phyloP scores from a whole-genome alignment of 805 yeast genomes.

The Kodamaea nitidulidarum region DNA sequence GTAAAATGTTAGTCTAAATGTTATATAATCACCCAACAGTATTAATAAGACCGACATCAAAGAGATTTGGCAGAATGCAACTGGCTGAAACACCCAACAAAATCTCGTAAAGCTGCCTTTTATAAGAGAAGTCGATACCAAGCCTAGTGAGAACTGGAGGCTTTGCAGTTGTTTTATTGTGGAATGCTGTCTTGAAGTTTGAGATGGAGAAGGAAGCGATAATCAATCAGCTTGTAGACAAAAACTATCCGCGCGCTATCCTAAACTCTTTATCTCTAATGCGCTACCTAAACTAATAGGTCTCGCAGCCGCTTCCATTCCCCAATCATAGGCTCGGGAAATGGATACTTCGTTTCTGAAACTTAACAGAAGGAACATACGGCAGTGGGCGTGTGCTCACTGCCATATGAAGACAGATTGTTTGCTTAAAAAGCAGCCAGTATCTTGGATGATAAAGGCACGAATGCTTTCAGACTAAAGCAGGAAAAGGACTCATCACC shows the following conservation, averaged over 20 bases:
- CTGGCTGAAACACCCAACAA: constrained; percentile 2
- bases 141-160: neutral
- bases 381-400: too few species aligned
- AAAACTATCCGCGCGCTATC: neutral
- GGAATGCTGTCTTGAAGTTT: neutral
- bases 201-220: neutral
- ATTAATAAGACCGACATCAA: neutral
- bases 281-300: constrained; percentile 3
- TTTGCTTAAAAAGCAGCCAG: too few species aligned
- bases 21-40: neutral
- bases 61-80: neutral
- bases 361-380: neutral
- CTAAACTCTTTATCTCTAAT: neutral
- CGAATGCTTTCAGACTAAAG: too few species aligned
- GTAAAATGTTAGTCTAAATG: constrained; percentile 13
- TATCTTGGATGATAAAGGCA: too few species aligned
- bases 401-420: too few species aligned
- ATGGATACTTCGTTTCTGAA: neutral
- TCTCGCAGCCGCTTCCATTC: constrained; percentile 1
- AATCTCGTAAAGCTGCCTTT: neutral
- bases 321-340: neutral
- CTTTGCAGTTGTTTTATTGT: neutral
- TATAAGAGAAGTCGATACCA: too few species aligned
- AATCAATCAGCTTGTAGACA: neutral
- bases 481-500: neutral